These are phyloP conservation scores for Yamadazyma nakazawae DNA, from an alignment of 805 yeast genomes.

Conservation along the genomic window DNA sequence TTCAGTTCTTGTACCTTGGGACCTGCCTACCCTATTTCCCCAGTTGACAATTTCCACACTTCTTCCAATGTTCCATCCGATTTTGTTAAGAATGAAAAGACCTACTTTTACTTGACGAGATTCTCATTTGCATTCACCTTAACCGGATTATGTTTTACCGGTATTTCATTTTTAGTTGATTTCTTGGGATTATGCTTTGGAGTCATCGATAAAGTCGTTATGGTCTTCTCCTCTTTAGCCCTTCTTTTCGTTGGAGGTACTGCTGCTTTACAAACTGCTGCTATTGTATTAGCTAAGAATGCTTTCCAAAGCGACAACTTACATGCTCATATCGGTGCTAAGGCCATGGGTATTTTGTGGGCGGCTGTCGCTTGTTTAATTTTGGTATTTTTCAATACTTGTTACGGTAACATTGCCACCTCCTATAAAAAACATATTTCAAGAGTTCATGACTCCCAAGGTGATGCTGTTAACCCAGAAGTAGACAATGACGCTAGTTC, in stretches of 20 bases:
- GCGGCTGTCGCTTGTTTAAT: conserved; percentile 56
- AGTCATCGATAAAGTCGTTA: conserved; percentile 51
- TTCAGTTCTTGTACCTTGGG: conserved; percentile 52
- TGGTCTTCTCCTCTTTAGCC: conserved; percentile 50
- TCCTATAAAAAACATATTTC: conserved; percentile 52
- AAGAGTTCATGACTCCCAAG: conserved; percentile 30
- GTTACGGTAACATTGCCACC: conserved; percentile 46
- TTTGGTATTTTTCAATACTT: conserved; percentile 49
- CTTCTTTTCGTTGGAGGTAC: conserved; percentile 57
- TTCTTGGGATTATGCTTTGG: conserved; percentile 55
- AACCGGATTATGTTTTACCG: conserved; percentile 58
- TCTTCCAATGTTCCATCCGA: conserved; percentile 48
- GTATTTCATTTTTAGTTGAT: conserved; percentile 56
- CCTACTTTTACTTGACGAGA: conserved; percentile 62
- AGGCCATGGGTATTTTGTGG: conserved; percentile 66
- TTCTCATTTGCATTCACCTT: conserved; percentile 62
- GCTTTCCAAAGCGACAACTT: conserved; percentile 54
- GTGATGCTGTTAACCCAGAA: conserved; percentile 20
- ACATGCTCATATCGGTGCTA: conserved; percentile 50
- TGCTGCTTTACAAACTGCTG: conserved; percentile 73
- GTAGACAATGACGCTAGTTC: conserved; percentile 38
- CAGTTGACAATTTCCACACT: conserved; percentile 66
- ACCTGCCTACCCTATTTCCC: conserved; percentile 87
- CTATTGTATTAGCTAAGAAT: conserved; percentile 66
- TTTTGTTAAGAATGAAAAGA: conserved; percentile 52